Percentiles rank a stretch among this genome's conserved stretches.
Conservation (phyloP, 192 early-diverging fungal species). For the Fimicolochytrium jonesii region DNA sequence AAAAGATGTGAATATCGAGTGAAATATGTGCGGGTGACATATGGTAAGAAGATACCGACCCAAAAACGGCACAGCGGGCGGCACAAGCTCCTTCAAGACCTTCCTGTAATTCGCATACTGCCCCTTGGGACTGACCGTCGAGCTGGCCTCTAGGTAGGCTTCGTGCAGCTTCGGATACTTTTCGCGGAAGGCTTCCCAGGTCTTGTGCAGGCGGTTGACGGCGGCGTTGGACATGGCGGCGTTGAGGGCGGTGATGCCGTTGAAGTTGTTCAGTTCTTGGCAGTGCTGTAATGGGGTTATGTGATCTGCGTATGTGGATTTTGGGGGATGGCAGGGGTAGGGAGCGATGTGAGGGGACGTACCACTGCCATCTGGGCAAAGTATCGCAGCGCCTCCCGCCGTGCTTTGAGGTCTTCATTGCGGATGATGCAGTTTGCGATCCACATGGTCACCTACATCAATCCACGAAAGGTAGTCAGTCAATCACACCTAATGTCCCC, state of each 20-base stretch:
- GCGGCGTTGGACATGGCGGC: constrained; percentile 51
- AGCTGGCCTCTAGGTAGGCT: constrained; percentile 38
- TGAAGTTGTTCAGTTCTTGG: constrained; percentile 52
- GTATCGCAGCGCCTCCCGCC: constrained; percentile 34
- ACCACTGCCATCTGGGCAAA: constrained; percentile 46
- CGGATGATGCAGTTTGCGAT: constrained; percentile 40
- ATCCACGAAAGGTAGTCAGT: too few relatives aligned
- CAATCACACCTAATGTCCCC: too few relatives aligned
- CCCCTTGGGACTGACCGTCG: constrained; percentile 45
- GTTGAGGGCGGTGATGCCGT: constrained; percentile 51
- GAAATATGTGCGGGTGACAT: too few relatives aligned
- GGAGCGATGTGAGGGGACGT: neutral
- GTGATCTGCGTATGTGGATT: neutral
- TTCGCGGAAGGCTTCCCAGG: constrained; percentile 46
- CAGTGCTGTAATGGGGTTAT: constrained; percentile 37
- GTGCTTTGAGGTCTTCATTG: constrained; percentile 35
- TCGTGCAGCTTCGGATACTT: constrained; percentile 36
- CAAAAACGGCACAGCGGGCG: constrained; percentile 50
- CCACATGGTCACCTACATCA: constrained; percentile 46
- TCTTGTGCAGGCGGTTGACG: constrained; percentile 51
- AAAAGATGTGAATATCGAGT: too few relatives aligned
- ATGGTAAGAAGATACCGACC: too few relatives aligned
- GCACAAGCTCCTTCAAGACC: constrained; percentile 44
- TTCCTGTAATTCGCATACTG: constrained; percentile 59
- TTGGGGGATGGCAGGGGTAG: neutral